Evolutionary conservation across 805 yeast species (phyloP).

Genomic region (Tetrapisispora fleetii): DNA sequence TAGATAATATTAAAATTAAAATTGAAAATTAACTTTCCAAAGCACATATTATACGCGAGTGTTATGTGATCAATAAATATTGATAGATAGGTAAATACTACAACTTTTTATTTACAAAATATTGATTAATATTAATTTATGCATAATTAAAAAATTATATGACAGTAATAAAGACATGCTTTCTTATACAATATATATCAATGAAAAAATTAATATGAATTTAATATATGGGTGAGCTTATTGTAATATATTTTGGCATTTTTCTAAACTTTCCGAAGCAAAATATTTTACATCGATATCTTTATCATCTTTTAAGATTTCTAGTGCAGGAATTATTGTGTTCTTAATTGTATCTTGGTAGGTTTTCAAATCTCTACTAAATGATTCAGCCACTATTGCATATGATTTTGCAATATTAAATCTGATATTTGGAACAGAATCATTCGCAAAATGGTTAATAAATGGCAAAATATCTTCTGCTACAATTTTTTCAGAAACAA

Average conservation of each 20-base stretch:
- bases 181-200: neutral
- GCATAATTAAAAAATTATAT: neutral
- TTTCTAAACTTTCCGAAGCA: slow-evolving; percentile 54
- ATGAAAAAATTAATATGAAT: neutral
- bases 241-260: slow-evolving; percentile 13
- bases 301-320: slow-evolving; percentile 53
- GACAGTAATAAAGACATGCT: neutral
- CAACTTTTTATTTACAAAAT: neutral
- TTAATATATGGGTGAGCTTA: neutral
- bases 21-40: neutral
- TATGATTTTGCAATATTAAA: slow-evolving; percentile 90
- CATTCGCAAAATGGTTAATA: slow-evolving; percentile 58
- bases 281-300: slow-evolving; percentile 88
- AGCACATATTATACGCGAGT: neutral
- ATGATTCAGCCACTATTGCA: slow-evolving; percentile 47
- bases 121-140: neutral
- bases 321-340: slow-evolving; percentile 55
- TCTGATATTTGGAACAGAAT: slow-evolving; percentile 88
- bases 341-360: slow-evolving; percentile 33
- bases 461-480: slow-evolving; percentile 69
- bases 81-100: no score
- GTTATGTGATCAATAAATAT: neutral
- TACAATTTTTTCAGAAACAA: slow-evolving; percentile 47
- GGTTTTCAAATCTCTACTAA: slow-evolving; percentile 24
- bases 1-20: neutral